Evolutionary conservation across 306 rosid species (phyloP).

Genomic region (Cajanus cajan): DNA sequence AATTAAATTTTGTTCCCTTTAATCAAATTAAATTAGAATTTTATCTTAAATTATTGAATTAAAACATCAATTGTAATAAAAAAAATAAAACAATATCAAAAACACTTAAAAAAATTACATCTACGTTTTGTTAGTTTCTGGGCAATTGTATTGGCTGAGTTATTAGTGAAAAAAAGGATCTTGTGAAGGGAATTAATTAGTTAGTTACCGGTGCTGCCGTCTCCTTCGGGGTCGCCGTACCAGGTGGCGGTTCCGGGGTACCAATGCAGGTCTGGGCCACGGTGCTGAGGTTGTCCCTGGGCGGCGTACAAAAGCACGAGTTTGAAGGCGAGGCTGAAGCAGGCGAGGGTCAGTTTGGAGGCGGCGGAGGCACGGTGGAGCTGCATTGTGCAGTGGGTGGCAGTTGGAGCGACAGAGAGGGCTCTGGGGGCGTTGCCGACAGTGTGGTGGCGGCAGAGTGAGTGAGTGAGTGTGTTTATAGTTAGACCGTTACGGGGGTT

Average conservation of each 20-base stretch:
- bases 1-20: too few relatives aligned
- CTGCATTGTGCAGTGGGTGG: constrained; percentile 52
- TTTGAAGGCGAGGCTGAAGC: constrained; percentile 14
- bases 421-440: constrained; percentile 47
- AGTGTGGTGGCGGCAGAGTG: constrained; percentile 42
- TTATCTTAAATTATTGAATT: too few relatives aligned
- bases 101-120: too few relatives aligned
- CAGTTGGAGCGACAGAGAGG: background rate
- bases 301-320: constrained; percentile 31
- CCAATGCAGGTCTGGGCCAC: constrained; percentile 62
- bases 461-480: background rate
- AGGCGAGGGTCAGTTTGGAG: background rate
- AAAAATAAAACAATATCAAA: too few relatives aligned
- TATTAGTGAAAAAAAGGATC: background rate
- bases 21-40: too few relatives aligned
- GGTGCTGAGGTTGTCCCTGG: constrained; percentile 45
- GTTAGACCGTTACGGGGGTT: constrained; percentile 38
- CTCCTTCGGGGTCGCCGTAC: constrained; percentile 95
- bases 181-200: background rate
- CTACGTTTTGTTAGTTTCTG: too few relatives aligned
- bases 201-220: constrained; percentile 78
- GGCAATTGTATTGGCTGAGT: too few relatives aligned
- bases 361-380: constrained; percentile 26
- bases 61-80: too few relatives aligned
- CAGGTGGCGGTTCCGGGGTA: constrained; percentile 82